Evolutionary conservation across 805 yeast species (phyloP), one percentile per base, ranked within the genome.

Genomic region (Vanderwaltozyma verrucispora): DNA sequence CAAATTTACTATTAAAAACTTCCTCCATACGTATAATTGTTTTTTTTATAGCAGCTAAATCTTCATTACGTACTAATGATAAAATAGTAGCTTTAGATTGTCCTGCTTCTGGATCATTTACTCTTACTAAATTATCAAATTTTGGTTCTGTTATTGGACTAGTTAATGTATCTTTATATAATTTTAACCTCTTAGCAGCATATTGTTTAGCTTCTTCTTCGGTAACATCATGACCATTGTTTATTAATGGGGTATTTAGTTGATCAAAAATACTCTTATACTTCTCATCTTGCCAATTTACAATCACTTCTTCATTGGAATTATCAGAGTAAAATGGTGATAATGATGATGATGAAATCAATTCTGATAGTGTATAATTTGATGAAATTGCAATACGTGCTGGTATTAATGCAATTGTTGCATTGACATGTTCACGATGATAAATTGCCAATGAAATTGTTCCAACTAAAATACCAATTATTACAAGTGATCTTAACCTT

Each of bases 61-160:
- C 95, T 6, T 68, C 51, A 51, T 84, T 82, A 42, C 87, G 64
- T n/a, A 80, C 92, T 38, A 85, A 62, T 3, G 84, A 74, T 14
- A 81, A 51, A 35, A 85, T 67, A 1, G 94, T 81, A 3, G 95
- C 95, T 50, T 77, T 82, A 7, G 80, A 88, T n/a, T 45, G 37
- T 56, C 51, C 40, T 58, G 63, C 45, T 12, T 36, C 18, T 2
- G 44, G 36, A n/a, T 53, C 51, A 30, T 46, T 49, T 4, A 40
- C 38, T 8, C 60, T 52, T 3, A 58, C 57, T 13, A 69, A 38
- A 35, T 62, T 56, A 5, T 50, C 51, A 4, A 59, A 63, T 40
- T 66, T 67, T 1, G 84, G 84, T 47, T 74, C 78, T 20, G 38
- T 32, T 18, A 77, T 69, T 14, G 57, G 55, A 28, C 49, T 40